Percentiles rank a stretch among this genome's conserved stretches.
These are phyloP conservation scores for Silene latifolia DNA, from an alignment of 148 eudicot species.

Conservation along the genomic window DNA sequence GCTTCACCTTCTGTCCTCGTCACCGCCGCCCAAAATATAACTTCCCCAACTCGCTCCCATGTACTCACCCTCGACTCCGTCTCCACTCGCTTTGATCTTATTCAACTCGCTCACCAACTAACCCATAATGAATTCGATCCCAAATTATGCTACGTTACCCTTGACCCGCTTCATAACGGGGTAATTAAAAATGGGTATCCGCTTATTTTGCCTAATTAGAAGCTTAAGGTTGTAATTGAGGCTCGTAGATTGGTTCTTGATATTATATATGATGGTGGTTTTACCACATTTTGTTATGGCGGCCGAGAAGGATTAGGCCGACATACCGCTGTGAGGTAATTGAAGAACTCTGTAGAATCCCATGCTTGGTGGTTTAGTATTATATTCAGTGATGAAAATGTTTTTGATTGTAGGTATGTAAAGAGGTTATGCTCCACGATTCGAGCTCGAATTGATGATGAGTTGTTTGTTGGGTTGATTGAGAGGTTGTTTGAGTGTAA, in stretches of 20 bases:
- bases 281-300: constrained; percentile 74
- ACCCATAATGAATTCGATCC: constrained; percentile 39
- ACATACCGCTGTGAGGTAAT: constrained; percentile 73
- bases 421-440: constrained; percentile 47
- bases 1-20: constrained; percentile 79
- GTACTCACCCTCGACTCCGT: constrained; percentile 40
- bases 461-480: constrained; percentile 48
- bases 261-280: constrained; percentile 64
- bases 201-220: constrained; percentile 69
- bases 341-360: constrained; percentile 62
- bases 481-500: constrained; percentile 51
- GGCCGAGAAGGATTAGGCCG: constrained; percentile 73
- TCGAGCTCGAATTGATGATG: constrained; percentile 55
- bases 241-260: constrained; percentile 76
- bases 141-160: constrained; percentile 35
- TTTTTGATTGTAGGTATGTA: constrained; percentile 48
- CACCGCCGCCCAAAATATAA: constrained; percentile 69
- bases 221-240: constrained; percentile 81
- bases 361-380: constrained; percentile 90
- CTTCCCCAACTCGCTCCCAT: constrained; percentile 28
- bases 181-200: constrained; percentile 30
- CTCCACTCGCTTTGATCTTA: constrained; percentile 48
- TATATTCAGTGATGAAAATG: constrained; percentile 31
- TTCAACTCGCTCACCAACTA: constrained; percentile 52
- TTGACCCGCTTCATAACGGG: constrained; percentile 16